phyloP scores from a whole-genome alignment of 2,329 filamentous ascomycete species.

The Daldinia sp. region DNA sequence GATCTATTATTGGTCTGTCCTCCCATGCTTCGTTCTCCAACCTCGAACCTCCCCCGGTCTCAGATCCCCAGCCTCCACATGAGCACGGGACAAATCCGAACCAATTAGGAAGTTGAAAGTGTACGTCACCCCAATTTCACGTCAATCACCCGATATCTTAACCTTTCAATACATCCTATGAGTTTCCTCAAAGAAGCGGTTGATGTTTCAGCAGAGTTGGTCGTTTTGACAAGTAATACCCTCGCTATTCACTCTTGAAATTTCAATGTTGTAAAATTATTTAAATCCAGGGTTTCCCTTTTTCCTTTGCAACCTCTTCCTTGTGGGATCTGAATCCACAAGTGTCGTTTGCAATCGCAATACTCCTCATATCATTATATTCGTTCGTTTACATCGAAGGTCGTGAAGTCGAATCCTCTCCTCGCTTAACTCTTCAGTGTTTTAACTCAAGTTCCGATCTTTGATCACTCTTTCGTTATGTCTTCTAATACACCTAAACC shows the following conservation, averaged over 20 bases:
- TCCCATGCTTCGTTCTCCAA: constrained; percentile 9
- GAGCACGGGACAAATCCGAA: constrained; percentile 26
- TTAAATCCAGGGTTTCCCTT: not conserved
- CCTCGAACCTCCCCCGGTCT: constrained; percentile 5
- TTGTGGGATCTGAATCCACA: not conserved
- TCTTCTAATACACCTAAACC: constrained; percentile 1
- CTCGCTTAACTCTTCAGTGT: not conserved
- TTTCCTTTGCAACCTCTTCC: no score
- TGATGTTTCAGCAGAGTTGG: not conserved
- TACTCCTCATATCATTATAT: not conserved
- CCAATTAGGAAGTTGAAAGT: constrained; percentile 2
- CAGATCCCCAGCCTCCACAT: constrained; percentile 4
- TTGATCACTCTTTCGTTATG: constrained; percentile 18
- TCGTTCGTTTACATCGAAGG: not conserved
- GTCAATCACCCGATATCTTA: not conserved
- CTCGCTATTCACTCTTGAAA: not conserved
- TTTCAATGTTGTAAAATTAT: not conserved
- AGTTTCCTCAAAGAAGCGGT: not conserved
- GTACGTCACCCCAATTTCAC: constrained; percentile 30
- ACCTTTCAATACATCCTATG: not conserved
- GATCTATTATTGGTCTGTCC: not conserved
- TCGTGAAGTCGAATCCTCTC: not conserved
- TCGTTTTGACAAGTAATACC: not conserved
- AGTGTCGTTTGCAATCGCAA: not conserved
- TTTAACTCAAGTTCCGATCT: not conserved